These are phyloP conservation scores for Paspalum notatum DNA, from an alignment of 176 grass and related monocot species.

Conservation along the genomic window DNA sequence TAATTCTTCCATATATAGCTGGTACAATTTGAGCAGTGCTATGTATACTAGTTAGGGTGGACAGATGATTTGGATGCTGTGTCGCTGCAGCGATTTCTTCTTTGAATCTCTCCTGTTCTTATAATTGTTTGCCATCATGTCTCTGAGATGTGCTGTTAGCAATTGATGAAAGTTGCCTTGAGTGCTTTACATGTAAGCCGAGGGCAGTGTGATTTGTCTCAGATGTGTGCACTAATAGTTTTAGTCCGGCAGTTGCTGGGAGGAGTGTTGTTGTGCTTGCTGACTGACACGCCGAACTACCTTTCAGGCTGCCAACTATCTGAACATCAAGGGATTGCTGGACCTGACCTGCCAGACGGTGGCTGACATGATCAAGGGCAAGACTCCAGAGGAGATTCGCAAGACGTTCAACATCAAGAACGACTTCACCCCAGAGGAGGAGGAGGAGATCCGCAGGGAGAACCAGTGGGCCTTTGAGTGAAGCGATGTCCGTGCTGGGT, in stretches of 20 bases:
- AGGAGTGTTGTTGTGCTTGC: not conserved
- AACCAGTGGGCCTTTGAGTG: constrained; percentile 60
- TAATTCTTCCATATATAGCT: no score
- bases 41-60: no score
- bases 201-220: no score
- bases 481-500: not conserved
- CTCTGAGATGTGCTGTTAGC: not conserved
- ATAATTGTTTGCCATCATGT: not conserved
- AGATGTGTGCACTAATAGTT: no score
- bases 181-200: not conserved
- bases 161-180: not conserved
- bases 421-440: constrained; percentile 45
- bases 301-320: constrained; percentile 55
- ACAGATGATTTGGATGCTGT: no score
- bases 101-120: not conserved
- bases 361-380: constrained; percentile 58
- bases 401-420: constrained; percentile 57
- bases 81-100: not conserved
- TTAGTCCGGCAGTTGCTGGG: no score
- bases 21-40: no score
- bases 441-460: constrained; percentile 56
- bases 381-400: constrained; percentile 54
- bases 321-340: constrained; percentile 55
- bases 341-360: constrained; percentile 49
- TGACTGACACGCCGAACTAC: not conserved